A percentile compares a stretch with the other conserved stretches of the same genome.
Conservation (phyloP, 192 early-diverging fungal genomes). For the Coemansia sp. region DNA sequence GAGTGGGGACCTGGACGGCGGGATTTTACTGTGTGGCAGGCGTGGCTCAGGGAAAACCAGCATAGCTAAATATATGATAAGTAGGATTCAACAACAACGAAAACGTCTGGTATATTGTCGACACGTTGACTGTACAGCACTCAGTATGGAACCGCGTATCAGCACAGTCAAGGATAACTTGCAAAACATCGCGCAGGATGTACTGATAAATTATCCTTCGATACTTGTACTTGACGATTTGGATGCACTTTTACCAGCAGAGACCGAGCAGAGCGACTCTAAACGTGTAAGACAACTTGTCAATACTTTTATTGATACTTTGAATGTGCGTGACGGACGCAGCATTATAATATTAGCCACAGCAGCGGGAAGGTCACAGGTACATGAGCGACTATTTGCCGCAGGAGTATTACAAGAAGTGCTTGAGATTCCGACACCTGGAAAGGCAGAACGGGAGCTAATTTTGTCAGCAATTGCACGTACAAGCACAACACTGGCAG, state of each 20-base stretch:
- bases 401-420: conserved; percentile 20
- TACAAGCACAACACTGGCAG: conserved; percentile 55
- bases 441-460: conserved; percentile 46
- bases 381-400: conserved; percentile 32
- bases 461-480: conserved; percentile 72
- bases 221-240: conserved; percentile 52
- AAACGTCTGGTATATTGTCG: conserved; percentile 23
- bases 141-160: conserved; percentile 23
- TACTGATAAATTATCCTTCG: conserved; percentile 17
- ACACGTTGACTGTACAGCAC: conserved; percentile 28
- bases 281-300: conserved; percentile 19
- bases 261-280: conserved; percentile 32
- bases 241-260: conserved; percentile 46
- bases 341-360: conserved; percentile 40
- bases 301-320: conserved; percentile 11
- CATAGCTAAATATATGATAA: conserved; percentile 55
- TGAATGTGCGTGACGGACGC: conserved; percentile 5
- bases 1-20: conserved; percentile 28
- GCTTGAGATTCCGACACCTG: conserved; percentile 32
- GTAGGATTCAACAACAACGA: conserved; percentile 11
- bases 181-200: conserved; percentile 8
- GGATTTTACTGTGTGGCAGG: conserved; percentile 67
- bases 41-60: conserved; percentile 78
- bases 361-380: conserved; percentile 20
- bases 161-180: conserved; percentile 19